These are phyloP conservation scores for Syzygium oleosum DNA, from an alignment of 345 rosid genomes.

Conservation along the genomic window DNA sequence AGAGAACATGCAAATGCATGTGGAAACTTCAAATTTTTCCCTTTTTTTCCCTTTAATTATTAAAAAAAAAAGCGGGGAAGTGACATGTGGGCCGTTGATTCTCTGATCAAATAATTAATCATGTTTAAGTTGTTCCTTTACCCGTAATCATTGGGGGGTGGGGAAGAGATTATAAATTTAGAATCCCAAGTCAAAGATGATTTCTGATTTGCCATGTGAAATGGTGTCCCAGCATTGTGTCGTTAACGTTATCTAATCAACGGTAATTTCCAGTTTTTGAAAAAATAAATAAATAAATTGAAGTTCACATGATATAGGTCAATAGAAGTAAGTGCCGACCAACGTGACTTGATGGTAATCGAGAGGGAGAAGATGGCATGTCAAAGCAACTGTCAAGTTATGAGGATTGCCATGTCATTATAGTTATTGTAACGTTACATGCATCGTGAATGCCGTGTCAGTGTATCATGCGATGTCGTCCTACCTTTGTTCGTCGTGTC, in stretches of 20 bases:
- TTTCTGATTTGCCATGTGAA: neutral
- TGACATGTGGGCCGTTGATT: neutral
- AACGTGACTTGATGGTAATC: neutral
- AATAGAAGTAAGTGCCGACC: neutral
- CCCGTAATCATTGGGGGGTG: neutral
- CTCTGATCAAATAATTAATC: neutral
- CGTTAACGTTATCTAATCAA: neutral
- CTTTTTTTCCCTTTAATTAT: neutral
- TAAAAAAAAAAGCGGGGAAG: neutral
- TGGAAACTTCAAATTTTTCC: neutral
- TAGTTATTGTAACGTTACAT: neutral
- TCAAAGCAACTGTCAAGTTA: neutral
- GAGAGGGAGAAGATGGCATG: neutral
- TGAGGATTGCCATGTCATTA: neutral
- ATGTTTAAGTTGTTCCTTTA: neutral
- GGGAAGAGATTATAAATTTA: neutral
- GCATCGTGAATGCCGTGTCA: neutral
- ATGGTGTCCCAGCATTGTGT: neutral
- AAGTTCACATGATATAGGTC: neutral
- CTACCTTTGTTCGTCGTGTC: neutral
- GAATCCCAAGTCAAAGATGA: neutral
- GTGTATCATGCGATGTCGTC: neutral
- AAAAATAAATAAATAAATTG: neutral
- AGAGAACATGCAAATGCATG: slow-evolving; percentile 1
- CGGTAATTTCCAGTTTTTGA: neutral